These are phyloP conservation scores for Thalassiosira sp. DNA, from an alignment of 352 stramenopile species.

Conservation along the genomic window DNA sequence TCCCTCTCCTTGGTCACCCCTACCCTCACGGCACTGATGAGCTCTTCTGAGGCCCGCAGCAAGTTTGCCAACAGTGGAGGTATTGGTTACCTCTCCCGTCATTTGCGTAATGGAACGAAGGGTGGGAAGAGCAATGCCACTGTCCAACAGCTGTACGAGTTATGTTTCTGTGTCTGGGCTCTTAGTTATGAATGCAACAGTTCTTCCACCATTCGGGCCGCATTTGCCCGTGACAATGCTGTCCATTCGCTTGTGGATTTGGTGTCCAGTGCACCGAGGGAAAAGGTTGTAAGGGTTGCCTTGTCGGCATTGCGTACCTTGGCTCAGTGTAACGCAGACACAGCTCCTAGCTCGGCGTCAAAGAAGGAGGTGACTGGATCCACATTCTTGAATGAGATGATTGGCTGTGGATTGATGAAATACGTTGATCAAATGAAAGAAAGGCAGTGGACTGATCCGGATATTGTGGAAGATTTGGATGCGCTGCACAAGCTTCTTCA, in stretches of 20 bases:
- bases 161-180: slow-evolving; percentile 95
- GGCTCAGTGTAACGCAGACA: slow-evolving; percentile 42
- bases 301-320: slow-evolving; percentile 89
- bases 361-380: slow-evolving; percentile 40
- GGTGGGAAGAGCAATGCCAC: slow-evolving; percentile 35
- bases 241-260: slow-evolving; percentile 70
- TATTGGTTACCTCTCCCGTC: slow-evolving; percentile 85
- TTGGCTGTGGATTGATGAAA: slow-evolving; percentile 91
- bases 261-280: slow-evolving; percentile 87
- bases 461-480: slow-evolving; percentile 85
- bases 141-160: slow-evolving; percentile 94
- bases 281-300: slow-evolving; percentile 94
- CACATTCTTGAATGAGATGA: slow-evolving; percentile 90
- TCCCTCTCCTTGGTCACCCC: slow-evolving; percentile 81
- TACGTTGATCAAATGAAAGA: slow-evolving; percentile 90
- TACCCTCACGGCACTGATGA: slow-evolving; percentile 90
- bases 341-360: background rate
- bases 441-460: slow-evolving; percentile 90
- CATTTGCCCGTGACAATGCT: slow-evolving; percentile 59
- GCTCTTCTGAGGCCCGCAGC: slow-evolving; percentile 85
- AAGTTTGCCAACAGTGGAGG: slow-evolving; percentile 89
- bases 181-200: slow-evolving; percentile 86
- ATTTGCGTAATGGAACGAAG: slow-evolving; percentile 59
- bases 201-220: slow-evolving; percentile 39
- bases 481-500: slow-evolving; percentile 63